Conservation (phyloP, 306 rosid species). For the Ormosia emarginata region DNA sequence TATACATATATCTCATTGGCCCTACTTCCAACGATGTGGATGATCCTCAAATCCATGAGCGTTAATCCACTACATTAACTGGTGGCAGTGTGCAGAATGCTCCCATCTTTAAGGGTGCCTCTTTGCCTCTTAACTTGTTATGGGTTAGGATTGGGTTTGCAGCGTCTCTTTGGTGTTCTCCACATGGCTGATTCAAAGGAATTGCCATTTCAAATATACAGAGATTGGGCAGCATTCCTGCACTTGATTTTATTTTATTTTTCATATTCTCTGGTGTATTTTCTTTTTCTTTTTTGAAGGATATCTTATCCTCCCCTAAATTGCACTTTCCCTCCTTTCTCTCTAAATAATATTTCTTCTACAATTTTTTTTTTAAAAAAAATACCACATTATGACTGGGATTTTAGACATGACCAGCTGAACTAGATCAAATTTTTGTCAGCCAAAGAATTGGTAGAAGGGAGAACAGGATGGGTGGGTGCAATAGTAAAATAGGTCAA, state of each 20-base stretch:
- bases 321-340: not conserved
- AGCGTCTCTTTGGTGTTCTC: not conserved
- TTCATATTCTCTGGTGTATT: not conserved
- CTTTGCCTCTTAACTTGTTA: not conserved
- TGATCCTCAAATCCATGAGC: not conserved
- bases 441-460: not conserved
- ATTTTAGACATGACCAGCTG: not conserved
- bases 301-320: not conserved
- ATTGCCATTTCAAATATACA: not conserved
- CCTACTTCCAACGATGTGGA: not conserved
- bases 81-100: not conserved
- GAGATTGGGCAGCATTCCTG: not conserved
- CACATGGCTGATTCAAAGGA: not conserved
- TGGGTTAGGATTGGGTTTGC: not conserved
- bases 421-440: not conserved
- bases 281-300: not conserved
- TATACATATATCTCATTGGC: not conserved
- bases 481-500: not conserved
- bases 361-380: not conserved
- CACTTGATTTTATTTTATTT: not conserved
- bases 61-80: not conserved
- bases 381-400: not conserved
- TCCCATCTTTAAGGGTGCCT: not conserved
- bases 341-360: not conserved
- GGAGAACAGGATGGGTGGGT: not conserved